Evolutionary conservation across 2,329 filamentous ascomycete genomes (phyloP), one percentile per base, ranked within the genome.

Genomic region (Clonostachys rosea): DNA sequence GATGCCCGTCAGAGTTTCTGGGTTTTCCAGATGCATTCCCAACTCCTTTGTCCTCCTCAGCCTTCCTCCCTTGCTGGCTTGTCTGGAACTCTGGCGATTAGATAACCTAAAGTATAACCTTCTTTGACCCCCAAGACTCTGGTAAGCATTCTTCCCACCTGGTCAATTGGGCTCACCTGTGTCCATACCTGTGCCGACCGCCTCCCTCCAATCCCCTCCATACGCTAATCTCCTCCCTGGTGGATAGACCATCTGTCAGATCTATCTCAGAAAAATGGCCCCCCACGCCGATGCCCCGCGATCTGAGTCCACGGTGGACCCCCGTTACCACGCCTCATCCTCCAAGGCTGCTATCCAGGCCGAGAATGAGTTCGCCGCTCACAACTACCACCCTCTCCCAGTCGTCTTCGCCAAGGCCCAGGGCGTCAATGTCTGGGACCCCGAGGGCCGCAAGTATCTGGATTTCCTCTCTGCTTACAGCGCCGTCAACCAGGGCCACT

Each of bases 391-490:
- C 70, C 94, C 94, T 14, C 81, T 99, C 3, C 94, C 94, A 39
- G 85, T 99, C 50, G 94, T 96, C 63, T 96, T 97, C 68, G 79
- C 92, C 48, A 83, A 84, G 54, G 94, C 91, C 40, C 80, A 85
- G 59, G 94, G 92, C 43, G 86, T 87, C 62, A 85, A 87, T 51
- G 94, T 97, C 49, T 99, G 94, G 92, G 94, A 99, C 64, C 94
- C 94, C 16, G 94, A 99, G 74, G 91, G 89, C 62, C 88, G 85
- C 59, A 86, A 96, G 67, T 97, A 99, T 70, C 84, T 97, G 59
- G 94, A 99, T 73, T 99, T 96, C 73, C 83, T 99, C 55, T 97
- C 92, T 42, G 94, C 94, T 55, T 99, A 99, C 78, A 95, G 89
- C 57, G 94, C 94, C 52, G 91, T 97, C 64, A 97, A 97, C 75